phyloP scores from a whole-genome alignment of 208 protist species.

The Trypanosoma conorhini region DNA sequence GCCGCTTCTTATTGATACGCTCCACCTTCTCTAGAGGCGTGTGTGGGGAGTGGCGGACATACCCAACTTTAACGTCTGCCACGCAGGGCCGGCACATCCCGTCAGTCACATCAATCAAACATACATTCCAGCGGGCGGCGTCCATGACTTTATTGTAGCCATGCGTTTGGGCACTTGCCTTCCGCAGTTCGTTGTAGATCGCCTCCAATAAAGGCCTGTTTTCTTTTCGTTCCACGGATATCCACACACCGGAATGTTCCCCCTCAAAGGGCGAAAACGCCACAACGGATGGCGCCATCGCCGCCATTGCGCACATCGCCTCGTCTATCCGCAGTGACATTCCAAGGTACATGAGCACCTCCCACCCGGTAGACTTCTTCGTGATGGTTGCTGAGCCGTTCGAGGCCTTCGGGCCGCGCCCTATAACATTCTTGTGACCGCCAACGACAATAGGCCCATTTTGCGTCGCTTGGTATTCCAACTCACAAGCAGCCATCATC shows the following conservation, averaged over 20 bases:
- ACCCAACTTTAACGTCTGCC: constrained; percentile 82
- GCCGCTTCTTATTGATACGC: constrained; percentile 50
- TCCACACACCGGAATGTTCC: constrained; percentile 19
- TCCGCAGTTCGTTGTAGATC: constrained; percentile 28
- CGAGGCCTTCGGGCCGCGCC: constrained; percentile 41
- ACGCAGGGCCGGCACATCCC: constrained; percentile 46
- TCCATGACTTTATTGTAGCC: constrained; percentile 22
- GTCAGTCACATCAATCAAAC: constrained; percentile 59
- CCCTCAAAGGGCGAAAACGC: constrained; percentile 14
- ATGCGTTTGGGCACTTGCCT: neutral
- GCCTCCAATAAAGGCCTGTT: constrained; percentile 35
- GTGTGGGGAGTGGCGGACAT: constrained; percentile 65
- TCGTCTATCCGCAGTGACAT: constrained; percentile 18
- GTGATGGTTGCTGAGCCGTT: constrained; percentile 50
- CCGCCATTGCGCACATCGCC: constrained; percentile 3
- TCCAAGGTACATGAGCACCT: constrained; percentile 63
- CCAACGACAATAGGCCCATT: constrained; percentile 34
- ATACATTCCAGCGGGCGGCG: constrained; percentile 40
- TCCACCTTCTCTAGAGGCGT: constrained; percentile 53
- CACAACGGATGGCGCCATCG: constrained; percentile 21
- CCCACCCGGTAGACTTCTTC: constrained; percentile 73
- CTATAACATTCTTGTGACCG: constrained; percentile 60
- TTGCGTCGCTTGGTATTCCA: constrained; percentile 23
- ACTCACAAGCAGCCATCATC: neutral
- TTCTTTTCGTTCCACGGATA: constrained; percentile 34